A percentile compares a stretch with the other conserved stretches of the same genome.
Conservation (phyloP, 164 flowering plant species). For the Liriodendron chinense region DNA sequence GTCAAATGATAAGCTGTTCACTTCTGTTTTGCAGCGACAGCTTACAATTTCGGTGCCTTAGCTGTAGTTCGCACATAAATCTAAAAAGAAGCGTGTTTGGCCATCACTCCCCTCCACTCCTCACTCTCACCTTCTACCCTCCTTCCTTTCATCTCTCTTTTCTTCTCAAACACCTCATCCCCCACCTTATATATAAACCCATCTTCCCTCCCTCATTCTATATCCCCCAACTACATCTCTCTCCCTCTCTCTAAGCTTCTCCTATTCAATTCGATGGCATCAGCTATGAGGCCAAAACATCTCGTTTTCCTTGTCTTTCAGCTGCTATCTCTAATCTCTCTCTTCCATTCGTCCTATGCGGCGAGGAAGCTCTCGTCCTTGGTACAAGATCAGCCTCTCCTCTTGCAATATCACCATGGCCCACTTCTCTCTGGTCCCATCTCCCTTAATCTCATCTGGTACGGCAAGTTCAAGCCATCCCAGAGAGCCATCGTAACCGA, state of each 20-base stretch:
- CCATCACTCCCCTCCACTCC: background rate
- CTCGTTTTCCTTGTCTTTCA: background rate
- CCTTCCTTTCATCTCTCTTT: background rate
- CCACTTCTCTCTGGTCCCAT: conserved; percentile 47
- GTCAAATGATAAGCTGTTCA: too few species aligned
- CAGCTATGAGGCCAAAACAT: background rate
- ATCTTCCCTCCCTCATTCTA: background rate
- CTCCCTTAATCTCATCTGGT: conserved; percentile 57
- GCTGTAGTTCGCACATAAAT: too few species aligned
- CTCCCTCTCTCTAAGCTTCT: too few species aligned
- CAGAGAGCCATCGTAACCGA: conserved; percentile 53
- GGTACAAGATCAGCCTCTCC: conserved; percentile 24
- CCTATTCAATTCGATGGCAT: too few species aligned
- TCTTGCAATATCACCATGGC: conserved; percentile 52
- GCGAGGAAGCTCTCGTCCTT: conserved; percentile 8
- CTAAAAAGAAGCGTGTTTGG: too few species aligned
- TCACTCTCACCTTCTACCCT: background rate
- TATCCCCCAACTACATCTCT: background rate
- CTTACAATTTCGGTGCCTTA: too few species aligned
- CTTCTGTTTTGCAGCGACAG: too few species aligned
- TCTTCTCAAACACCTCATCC: background rate
- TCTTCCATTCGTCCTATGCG: conserved; percentile 2
- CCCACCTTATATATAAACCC: background rate
- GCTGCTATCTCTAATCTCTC: conserved; percentile 1
- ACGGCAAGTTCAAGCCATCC: conserved; percentile 53